phyloP scores from a whole-genome alignment of 495 filamentous ascomycete genomes.

The Copromyces sp. region DNA sequence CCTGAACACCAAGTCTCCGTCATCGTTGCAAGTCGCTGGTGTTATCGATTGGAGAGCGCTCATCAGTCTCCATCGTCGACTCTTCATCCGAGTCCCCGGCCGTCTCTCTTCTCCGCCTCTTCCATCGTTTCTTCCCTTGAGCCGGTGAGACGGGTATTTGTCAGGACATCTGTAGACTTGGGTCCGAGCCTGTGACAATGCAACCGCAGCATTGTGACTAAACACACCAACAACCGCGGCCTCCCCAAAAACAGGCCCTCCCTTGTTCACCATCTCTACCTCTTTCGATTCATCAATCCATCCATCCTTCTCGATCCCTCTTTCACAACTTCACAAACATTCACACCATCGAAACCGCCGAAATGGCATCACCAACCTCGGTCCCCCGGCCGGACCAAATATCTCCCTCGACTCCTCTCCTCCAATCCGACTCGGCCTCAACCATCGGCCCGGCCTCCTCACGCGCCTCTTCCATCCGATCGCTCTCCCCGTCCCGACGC shows the following conservation, averaged over 20 bases:
- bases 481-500: constrained; percentile 18
- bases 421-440: constrained; percentile 23
- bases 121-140: not conserved
- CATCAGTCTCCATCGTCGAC: not conserved
- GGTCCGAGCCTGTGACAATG: not conserved
- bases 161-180: not conserved
- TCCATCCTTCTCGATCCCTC: not conserved
- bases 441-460: constrained; percentile 26
- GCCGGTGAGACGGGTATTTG: not conserved
- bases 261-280: not conserved
- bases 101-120: not conserved
- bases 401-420: constrained; percentile 14
- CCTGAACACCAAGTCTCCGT: not conserved
- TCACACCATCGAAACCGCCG: constrained; percentile 4
- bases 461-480: constrained; percentile 24
- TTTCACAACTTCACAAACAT: not conserved
- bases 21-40: not conserved
- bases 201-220: not conserved
- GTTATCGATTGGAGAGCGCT: not conserved
- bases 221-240: not conserved
- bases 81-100: not conserved
- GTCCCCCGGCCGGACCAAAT: constrained; percentile 5
- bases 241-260: not conserved
- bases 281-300: not conserved
- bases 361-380: constrained; percentile 3